Evolutionary conservation across 768 basidiomycete genomes (phyloP).

Genomic region (Boletus rufocinnamomeus): DNA sequence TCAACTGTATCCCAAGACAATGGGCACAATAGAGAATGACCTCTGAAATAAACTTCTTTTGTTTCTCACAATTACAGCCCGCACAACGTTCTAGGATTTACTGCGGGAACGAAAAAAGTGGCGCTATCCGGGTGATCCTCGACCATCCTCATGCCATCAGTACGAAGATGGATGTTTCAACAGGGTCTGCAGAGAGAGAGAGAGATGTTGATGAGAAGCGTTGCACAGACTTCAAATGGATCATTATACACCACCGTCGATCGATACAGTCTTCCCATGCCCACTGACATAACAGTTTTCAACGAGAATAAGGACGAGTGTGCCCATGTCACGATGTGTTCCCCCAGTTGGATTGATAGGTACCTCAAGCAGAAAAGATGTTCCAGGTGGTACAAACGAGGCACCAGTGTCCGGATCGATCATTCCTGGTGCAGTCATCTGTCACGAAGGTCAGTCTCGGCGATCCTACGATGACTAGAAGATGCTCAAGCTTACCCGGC

Average conservation of each 20-base stretch:
- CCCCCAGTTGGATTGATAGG: not conserved
- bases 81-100: conserved; percentile 11
- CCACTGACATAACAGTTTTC: not conserved
- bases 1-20: conserved; percentile 15
- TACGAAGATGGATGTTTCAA: not conserved
- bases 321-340: not conserved
- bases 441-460: not conserved
- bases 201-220: not conserved
- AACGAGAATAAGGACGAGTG: not conserved
- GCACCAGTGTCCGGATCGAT: not conserved
- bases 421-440: not conserved
- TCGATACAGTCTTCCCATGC: not conserved
- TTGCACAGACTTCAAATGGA: not conserved
- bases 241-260: not conserved
- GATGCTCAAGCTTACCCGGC: not conserved
- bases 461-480: not conserved
- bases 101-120: too few relatives aligned
- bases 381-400: not conserved
- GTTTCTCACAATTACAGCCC: conserved; percentile 14
- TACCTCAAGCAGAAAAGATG: not conserved
- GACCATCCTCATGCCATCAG: too few relatives aligned
- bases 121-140: too few relatives aligned
- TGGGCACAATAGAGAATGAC: conserved; percentile 28
- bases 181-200: not conserved
- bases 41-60: conserved; percentile 14